Percentiles rank a stretch among this genome's conserved stretches.
Evolutionary conservation across 2,329 filamentous ascomycete species (phyloP).

Genomic region (Metarhizium brunneum): DNA sequence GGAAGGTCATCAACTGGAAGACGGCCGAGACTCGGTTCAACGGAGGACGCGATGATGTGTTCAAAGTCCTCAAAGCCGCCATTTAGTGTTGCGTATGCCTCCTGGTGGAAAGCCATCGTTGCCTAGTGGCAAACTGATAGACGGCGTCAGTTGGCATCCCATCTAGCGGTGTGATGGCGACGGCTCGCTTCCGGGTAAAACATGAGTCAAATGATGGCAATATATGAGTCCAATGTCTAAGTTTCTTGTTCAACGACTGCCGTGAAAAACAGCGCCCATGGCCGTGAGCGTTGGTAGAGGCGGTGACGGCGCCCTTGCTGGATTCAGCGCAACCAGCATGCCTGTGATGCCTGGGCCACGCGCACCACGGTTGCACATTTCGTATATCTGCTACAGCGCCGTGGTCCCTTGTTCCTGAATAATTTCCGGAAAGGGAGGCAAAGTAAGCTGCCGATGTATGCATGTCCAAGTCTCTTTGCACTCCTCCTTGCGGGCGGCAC

Average conservation of each 20-base stretch:
- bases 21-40: conserved; percentile 54
- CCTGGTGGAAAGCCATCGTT: too few species aligned
- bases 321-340: conserved; percentile 6
- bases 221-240: background rate
- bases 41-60: conserved; percentile 35
- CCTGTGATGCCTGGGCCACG: conserved; percentile 3
- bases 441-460: background rate
- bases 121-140: too few species aligned
- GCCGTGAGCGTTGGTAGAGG: background rate
- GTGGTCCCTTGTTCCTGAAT: background rate
- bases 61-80: conserved; percentile 33
- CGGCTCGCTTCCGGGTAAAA: background rate
- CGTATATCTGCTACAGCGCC: background rate
- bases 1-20: conserved; percentile 73
- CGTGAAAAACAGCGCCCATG: background rate
- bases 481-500: too few species aligned
- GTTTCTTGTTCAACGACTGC: background rate
- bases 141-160: too few species aligned
- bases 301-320: background rate
- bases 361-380: conserved; percentile 1
- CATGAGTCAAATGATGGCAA: background rate
- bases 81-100: conserved; percentile 17
- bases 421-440: background rate
- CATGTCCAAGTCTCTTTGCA: too few species aligned
- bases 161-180: background rate